Percentiles rank a stretch among this genome's conserved stretches.
phyloP scores from a whole-genome alignment of 805 yeast genomes.

The Lipomyces sp. region DNA sequence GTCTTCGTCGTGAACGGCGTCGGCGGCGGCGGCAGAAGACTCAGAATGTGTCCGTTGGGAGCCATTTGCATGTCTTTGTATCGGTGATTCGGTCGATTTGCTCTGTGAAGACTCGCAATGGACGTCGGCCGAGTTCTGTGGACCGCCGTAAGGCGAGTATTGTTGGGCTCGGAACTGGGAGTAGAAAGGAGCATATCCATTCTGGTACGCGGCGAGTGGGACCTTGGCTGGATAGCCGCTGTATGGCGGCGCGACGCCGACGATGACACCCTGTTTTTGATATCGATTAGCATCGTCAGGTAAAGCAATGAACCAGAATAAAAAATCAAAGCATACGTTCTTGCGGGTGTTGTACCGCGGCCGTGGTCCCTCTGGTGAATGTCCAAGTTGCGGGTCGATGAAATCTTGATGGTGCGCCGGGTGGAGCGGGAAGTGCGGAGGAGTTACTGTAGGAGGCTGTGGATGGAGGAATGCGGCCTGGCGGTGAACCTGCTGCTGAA shows the following conservation, averaged over 20 bases:
- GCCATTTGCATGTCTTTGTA: not conserved
- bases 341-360: not conserved
- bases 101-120: not conserved
- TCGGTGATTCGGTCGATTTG: not conserved
- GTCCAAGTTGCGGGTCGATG: slow-evolving; percentile 1
- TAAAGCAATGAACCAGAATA: not conserved
- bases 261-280: slow-evolving; percentile 12
- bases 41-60: not conserved
- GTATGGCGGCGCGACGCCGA: slow-evolving; percentile 15
- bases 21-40: not conserved
- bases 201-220: slow-evolving; percentile 21
- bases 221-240: slow-evolving; percentile 23
- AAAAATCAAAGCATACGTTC: not conserved
- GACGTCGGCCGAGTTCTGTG: not conserved
- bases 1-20: not conserved
- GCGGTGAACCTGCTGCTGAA: slow-evolving; percentile 13
- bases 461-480: slow-evolving; percentile 16
- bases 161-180: slow-evolving; percentile 17
- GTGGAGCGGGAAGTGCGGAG: slow-evolving; percentile 2
- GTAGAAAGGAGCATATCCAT: slow-evolving; percentile 24
- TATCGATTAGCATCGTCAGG: not conserved
- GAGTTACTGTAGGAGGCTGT: not conserved
- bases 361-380: not conserved
- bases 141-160: not conserved
- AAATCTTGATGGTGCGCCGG: not conserved